phyloP scores from a whole-genome alignment of 2,329 filamentous ascomycete species.

The Phialophora macrospora region DNA sequence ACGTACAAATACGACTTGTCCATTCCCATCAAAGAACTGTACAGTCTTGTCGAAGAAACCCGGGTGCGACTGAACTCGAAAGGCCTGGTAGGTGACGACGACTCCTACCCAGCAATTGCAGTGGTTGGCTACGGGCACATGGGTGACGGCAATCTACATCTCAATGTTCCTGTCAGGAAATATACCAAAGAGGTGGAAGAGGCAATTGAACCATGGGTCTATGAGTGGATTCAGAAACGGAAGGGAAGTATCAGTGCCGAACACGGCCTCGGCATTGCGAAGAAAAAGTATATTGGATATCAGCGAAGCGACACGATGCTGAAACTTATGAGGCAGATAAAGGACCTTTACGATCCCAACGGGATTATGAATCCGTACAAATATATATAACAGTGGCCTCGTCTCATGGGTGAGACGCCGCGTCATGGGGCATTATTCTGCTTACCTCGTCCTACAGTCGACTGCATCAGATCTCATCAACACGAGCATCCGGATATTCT shows the following conservation, averaged over 20 bases:
- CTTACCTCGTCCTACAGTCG: not conserved
- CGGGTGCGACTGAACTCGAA: constrained; percentile 72
- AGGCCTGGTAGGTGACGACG: constrained; percentile 76
- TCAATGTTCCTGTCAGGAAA: constrained; percentile 81
- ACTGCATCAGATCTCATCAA: not conserved
- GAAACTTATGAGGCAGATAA: constrained; percentile 91
- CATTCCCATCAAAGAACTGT: constrained; percentile 85
- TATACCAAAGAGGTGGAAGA: constrained; percentile 90
- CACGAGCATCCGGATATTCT: not conserved
- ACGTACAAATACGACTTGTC: constrained; percentile 99
- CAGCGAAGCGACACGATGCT: constrained; percentile 87
- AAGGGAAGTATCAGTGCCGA: constrained; percentile 96
- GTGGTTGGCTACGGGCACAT: constrained; percentile 98
- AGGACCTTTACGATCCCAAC: constrained; percentile 92
- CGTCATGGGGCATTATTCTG: not conserved
- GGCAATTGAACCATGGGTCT: constrained; percentile 89
- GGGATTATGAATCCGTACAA: constrained; percentile 99
- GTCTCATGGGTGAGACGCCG: not conserved
- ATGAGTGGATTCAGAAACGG: constrained; percentile 90
- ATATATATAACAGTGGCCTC: constrained; percentile 64
- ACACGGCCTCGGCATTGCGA: constrained; percentile 89
- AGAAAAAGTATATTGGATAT: constrained; percentile 95
- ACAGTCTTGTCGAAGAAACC: constrained; percentile 85
- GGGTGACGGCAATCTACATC: constrained; percentile 93
- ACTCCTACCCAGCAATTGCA: constrained; percentile 77